Percentiles rank a stretch among this genome's conserved stretches.
Evolutionary conservation across 2,329 filamentous ascomycete genomes (phyloP).

Genomic region (Stagonosporopsis cucurbitacearum): DNA sequence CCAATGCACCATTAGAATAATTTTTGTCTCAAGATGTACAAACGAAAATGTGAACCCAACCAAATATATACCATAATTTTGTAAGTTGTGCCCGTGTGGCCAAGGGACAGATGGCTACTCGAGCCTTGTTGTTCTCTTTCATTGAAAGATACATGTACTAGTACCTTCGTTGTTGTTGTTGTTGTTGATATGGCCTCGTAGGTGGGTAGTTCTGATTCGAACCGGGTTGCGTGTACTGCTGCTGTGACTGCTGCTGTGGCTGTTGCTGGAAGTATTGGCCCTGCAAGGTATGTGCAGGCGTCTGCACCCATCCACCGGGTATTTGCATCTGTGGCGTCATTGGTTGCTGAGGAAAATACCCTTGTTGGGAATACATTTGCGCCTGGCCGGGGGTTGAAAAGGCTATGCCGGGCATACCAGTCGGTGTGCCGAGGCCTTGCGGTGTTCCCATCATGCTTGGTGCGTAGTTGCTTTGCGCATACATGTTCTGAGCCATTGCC

Average conservation of each 20-base stretch:
- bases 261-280: conserved; percentile 37
- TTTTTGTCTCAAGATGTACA: conserved; percentile 1
- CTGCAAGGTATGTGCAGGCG: conserved; percentile 35
- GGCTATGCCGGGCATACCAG: conserved; percentile 31
- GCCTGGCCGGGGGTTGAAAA: conserved; percentile 39
- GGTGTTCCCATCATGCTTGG: conserved; percentile 31
- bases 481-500: conserved; percentile 32
- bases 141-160: conserved; percentile 8
- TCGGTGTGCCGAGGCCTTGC: conserved; percentile 28
- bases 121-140: not conserved
- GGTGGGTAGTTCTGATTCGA: conserved; percentile 27
- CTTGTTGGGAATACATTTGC: conserved; percentile 40
- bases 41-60: conserved; percentile 1
- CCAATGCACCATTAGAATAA: not conserved
- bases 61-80: conserved; percentile 13
- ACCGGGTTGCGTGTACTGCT: conserved; percentile 13
- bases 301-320: conserved; percentile 38
- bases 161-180: conserved; percentile 22
- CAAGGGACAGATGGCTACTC: not conserved
- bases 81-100: conserved; percentile 2
- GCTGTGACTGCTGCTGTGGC: conserved; percentile 18
- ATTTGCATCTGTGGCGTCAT: conserved; percentile 36
- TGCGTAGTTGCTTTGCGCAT: conserved; percentile 32
- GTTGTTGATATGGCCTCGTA: conserved; percentile 42
- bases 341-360: conserved; percentile 38